Evolutionary conservation across 2,329 filamentous ascomycete species (phyloP).

Genomic region (Colletotrichum sp.): DNA sequence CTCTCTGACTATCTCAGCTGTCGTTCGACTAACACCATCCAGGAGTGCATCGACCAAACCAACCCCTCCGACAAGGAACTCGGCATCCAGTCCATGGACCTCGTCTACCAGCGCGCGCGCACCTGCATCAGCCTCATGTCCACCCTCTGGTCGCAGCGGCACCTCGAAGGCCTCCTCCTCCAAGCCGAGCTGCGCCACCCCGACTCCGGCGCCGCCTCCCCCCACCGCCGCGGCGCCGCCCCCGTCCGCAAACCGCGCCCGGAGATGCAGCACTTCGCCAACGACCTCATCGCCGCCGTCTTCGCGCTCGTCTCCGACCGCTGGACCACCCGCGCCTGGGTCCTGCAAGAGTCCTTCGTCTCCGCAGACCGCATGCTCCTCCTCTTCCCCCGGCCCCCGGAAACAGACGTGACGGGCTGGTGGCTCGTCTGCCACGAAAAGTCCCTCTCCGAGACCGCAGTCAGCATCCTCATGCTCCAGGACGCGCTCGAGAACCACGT

Average conservation of each 20-base stretch:
- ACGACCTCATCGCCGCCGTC: neutral
- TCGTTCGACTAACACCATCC: neutral
- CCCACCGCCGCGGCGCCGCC: neutral
- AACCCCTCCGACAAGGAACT: neutral
- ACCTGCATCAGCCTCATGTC: neutral
- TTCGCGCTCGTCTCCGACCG: neutral
- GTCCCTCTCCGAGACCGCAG: neutral
- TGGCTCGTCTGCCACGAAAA: neutral
- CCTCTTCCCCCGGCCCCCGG: neutral
- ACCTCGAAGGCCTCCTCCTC: neutral
- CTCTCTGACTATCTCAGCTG: fast-evolving
- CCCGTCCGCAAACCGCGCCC: neutral
- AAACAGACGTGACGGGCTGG: neutral
- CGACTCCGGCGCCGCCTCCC: neutral
- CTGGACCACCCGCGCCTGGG: neutral
- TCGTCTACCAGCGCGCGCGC: neutral
- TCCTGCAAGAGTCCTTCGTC: neutral
- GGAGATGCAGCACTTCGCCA: neutral
- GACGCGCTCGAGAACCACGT: neutral
- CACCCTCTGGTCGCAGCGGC: fast-evolving
- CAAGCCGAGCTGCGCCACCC: neutral
- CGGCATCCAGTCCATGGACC: neutral
- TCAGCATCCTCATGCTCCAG: neutral
- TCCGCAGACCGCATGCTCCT: neutral
- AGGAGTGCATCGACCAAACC: neutral